Conservation (phyloP, 1,139 yeast species). For the Yamadazyma sp. region DNA sequence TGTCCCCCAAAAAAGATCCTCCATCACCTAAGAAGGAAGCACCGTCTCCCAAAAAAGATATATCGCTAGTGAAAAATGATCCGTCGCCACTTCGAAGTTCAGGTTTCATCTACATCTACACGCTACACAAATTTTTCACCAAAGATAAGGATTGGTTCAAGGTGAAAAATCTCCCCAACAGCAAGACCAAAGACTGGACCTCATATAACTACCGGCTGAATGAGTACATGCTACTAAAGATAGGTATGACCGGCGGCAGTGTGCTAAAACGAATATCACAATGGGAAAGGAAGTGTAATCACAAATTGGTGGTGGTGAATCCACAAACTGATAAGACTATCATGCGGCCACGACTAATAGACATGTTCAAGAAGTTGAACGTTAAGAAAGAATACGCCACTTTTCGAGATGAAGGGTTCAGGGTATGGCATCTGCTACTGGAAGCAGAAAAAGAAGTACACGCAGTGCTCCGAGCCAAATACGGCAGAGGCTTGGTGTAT, state of each 20-base stretch:
- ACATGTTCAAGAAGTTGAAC: slow-evolving; percentile 11
- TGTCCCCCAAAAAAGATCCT: not conserved
- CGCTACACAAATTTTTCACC: slow-evolving; percentile 41
- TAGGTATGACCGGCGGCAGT: slow-evolving; percentile 55
- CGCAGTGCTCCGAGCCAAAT: slow-evolving; percentile 26
- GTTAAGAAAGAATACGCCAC: slow-evolving; percentile 10
- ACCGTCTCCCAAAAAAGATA: not conserved
- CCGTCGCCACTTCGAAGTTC: not conserved
- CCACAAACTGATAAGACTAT: slow-evolving; percentile 10
- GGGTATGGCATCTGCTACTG: slow-evolving; percentile 24
- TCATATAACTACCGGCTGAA: slow-evolving; percentile 40
- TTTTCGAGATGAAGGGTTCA: slow-evolving; percentile 33
- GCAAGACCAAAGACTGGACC: slow-evolving; percentile 26
- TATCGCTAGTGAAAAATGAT: slow-evolving; percentile 2
- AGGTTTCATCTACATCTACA: slow-evolving; percentile 57
- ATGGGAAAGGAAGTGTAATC: slow-evolving; percentile 58
- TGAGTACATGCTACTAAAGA: slow-evolving; percentile 45
- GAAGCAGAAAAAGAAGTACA: slow-evolving; percentile 47
- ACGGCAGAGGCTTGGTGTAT: slow-evolving; percentile 44
- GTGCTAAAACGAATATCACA: slow-evolving; percentile 47
- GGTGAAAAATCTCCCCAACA: slow-evolving; percentile 34
- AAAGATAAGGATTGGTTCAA: slow-evolving; percentile 26
- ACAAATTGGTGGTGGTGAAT: slow-evolving; percentile 25
- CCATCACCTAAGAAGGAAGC: not conserved
- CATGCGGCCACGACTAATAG: slow-evolving; percentile 3